A percentile compares a stretch with the other conserved stretches of the same genome.
These are phyloP conservation scores for Pyricularia pennisetigena DNA, from an alignment of 2,329 filamentous ascomycete species.

Conservation along the genomic window DNA sequence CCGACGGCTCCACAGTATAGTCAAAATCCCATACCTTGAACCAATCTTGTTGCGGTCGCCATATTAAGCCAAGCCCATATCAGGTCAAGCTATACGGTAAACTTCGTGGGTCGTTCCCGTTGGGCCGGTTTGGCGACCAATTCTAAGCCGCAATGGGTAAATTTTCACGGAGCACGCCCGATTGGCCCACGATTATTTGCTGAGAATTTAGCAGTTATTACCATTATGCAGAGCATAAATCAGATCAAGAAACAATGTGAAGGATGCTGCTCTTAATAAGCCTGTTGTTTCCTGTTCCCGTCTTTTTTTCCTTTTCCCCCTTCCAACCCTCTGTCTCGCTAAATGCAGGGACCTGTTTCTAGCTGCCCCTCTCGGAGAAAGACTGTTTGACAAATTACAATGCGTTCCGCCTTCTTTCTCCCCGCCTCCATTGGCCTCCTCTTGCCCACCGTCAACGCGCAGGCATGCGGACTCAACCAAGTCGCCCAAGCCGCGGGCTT, in stretches of 20 bases:
- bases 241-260: background rate
- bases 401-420: background rate
- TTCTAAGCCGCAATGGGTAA: background rate
- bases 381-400: background rate
- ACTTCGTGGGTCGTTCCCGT: background rate
- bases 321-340: background rate
- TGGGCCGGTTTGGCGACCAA: background rate
- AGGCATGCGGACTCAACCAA: background rate
- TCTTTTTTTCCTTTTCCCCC: background rate
- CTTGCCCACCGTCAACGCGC: background rate
- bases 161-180: background rate
- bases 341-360: background rate
- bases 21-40: background rate
- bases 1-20: background rate
- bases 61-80: background rate
- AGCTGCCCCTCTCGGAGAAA: background rate
- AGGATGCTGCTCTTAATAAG: background rate
- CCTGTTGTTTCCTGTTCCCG: background rate
- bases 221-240: background rate
- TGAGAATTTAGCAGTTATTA: background rate
- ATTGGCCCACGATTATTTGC: background rate
- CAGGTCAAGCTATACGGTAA: background rate
- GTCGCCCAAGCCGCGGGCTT: constrained; percentile 24
- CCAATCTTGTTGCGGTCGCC: background rate
- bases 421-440: background rate